These are phyloP conservation scores for Puccinellia tenuiflora DNA, from an alignment of 176 grass and related monocot genomes.

Conservation along the genomic window DNA sequence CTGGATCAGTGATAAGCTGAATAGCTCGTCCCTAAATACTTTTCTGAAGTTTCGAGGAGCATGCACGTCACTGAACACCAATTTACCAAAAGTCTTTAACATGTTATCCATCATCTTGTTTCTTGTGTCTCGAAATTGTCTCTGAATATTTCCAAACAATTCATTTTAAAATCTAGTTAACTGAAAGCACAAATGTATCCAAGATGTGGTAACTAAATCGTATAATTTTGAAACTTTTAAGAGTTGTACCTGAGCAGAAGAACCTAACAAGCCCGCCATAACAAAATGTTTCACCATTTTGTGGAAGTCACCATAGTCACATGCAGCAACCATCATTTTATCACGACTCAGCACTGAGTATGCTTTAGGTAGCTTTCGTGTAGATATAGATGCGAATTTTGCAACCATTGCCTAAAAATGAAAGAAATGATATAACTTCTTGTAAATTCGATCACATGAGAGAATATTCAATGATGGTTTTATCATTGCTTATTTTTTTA, in stretches of 20 bases:
- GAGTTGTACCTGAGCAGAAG: constrained; percentile 57
- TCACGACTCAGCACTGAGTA: constrained; percentile 54
- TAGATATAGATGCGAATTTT: constrained; percentile 76
- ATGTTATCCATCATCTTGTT: constrained; percentile 53
- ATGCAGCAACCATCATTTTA: constrained; percentile 71
- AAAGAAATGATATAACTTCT: not conserved
- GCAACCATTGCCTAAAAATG: constrained; percentile 68
- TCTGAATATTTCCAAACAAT: constrained; percentile 38
- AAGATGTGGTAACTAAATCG: not conserved
- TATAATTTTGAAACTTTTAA: not conserved
- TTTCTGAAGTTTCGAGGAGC: constrained; percentile 52
- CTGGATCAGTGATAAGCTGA: constrained; percentile 66
- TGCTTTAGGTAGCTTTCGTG: constrained; percentile 70
- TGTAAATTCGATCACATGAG: no score
- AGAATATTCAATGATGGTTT: no score
- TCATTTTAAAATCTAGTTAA: not conserved
- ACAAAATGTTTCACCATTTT: constrained; percentile 79
- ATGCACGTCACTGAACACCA: constrained; percentile 26
- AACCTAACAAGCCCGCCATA: constrained; percentile 54
- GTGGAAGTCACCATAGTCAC: constrained; percentile 79
- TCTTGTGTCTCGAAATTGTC: constrained; percentile 46
- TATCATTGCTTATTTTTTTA: not conserved
- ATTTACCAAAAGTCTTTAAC: constrained; percentile 26
- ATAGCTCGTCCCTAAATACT: constrained; percentile 60
- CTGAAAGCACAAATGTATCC: not conserved